These are phyloP conservation scores for Dactylellina haptotyla DNA, from an alignment of 2,329 filamentous ascomycete species.

Conservation along the genomic window DNA sequence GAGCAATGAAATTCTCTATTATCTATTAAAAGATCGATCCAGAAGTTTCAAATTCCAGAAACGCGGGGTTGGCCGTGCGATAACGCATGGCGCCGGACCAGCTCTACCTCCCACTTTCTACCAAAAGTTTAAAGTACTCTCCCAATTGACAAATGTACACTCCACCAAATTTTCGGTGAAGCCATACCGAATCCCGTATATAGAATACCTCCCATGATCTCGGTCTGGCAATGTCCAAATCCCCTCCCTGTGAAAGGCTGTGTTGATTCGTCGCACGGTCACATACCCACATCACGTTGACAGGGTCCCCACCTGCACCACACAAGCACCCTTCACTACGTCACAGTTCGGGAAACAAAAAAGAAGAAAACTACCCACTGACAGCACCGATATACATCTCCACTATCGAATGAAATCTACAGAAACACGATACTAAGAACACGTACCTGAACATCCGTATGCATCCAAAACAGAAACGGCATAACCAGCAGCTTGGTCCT, in stretches of 20 bases:
- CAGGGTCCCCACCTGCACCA: constrained; percentile 18
- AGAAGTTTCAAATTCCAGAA: neutral
- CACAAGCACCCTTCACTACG: constrained; percentile 8
- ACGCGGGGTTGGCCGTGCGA: constrained; percentile 20
- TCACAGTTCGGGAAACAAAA: constrained; percentile 4
- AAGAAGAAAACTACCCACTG: neutral
- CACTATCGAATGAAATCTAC: too few species aligned
- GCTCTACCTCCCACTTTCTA: neutral
- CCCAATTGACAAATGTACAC: neutral
- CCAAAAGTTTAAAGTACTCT: neutral
- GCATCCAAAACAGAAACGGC: too few species aligned
- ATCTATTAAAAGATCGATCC: too few species aligned
- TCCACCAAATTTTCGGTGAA: neutral
- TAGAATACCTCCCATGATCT: neutral
- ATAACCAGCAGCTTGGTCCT: neutral
- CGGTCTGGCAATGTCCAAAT: neutral
- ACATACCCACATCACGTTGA: constrained; percentile 49
- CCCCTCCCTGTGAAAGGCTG: neutral
- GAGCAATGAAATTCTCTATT: too few species aligned
- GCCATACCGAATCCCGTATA: neutral
- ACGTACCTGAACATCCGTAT: too few species aligned
- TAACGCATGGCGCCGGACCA: neutral
- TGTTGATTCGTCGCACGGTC: constrained; percentile 21
- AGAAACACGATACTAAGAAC: too few species aligned
- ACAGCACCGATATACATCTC: too few species aligned